A percentile compares a stretch with the other conserved stretches of the same genome.
Evolutionary conservation across 306 rosid species (phyloP).

Genomic region (Boehmeria nivea): DNA sequence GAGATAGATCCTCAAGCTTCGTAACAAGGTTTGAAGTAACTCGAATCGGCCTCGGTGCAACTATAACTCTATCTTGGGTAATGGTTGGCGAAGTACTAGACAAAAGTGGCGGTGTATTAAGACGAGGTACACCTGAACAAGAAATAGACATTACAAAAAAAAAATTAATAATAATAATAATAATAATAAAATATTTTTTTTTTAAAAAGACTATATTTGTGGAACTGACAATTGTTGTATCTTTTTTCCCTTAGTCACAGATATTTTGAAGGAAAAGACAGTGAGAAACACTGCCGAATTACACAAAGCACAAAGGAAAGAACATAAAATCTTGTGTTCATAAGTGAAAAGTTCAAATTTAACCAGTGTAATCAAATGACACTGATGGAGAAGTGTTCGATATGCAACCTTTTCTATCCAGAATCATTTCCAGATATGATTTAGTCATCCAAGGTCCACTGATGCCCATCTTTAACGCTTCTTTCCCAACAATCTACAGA

Average conservation of each 20-base stretch:
- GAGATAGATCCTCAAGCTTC: slow-evolving; percentile 82
- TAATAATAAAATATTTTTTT: too few relatives aligned
- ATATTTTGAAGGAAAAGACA: too few relatives aligned
- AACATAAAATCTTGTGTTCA: too few relatives aligned
- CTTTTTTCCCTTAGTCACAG: too few relatives aligned
- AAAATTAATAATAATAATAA: too few relatives aligned
- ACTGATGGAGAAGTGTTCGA: slow-evolving; percentile 7
- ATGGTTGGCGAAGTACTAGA: slow-evolving; percentile 43
- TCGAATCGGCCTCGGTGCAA: slow-evolving; percentile 95
- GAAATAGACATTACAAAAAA: too few relatives aligned
- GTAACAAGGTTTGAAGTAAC: slow-evolving; percentile 61
- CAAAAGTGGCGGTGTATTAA: slow-evolving; percentile 92
- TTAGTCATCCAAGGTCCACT: slow-evolving; percentile 90
- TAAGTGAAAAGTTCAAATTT: not conserved
- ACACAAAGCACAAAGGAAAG: too few relatives aligned
- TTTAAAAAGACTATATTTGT: too few relatives aligned
- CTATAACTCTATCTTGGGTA: slow-evolving; percentile 53
- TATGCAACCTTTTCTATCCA: slow-evolving; percentile 80
- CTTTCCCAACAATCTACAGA: slow-evolving; percentile 89
- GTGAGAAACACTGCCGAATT: too few relatives aligned
- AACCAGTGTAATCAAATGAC: slow-evolving; percentile 2
- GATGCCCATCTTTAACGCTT: slow-evolving; percentile 71
- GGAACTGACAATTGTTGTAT: too few relatives aligned
- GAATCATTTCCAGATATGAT: slow-evolving; percentile 96
- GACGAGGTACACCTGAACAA: slow-evolving; percentile 95